Percentiles rank a stretch among this genome's conserved stretches.
Evolutionary conservation across 2,329 filamentous ascomycete species (phyloP).

Genomic region (Aureobasidium melanogenum): DNA sequence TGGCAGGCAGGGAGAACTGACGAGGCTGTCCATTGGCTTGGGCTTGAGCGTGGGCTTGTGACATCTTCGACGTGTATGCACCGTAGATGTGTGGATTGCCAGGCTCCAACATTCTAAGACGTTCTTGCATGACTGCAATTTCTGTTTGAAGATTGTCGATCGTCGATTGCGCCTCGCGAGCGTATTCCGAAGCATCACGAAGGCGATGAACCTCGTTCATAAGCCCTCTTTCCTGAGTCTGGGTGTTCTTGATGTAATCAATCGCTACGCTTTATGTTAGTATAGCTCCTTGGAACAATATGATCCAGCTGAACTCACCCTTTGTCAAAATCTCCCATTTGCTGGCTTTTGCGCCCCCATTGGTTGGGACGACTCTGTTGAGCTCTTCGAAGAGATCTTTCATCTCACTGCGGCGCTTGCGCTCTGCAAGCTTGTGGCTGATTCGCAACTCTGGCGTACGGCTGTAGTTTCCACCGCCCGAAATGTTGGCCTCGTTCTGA

Average conservation of each 20-base stretch:
- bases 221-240: constrained; percentile 31
- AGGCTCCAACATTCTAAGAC: constrained; percentile 38
- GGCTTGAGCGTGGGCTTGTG: constrained; percentile 30
- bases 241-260: constrained; percentile 37
- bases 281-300: neutral
- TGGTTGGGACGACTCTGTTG: constrained; percentile 68
- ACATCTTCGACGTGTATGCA: constrained; percentile 35
- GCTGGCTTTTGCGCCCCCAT: constrained; percentile 73
- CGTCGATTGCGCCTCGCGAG: constrained; percentile 37
- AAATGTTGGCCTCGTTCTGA: constrained; percentile 43
- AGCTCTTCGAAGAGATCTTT: constrained; percentile 78
- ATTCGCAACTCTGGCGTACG: constrained; percentile 72
- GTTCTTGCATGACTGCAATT: constrained; percentile 36
- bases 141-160: constrained; percentile 40
- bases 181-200: constrained; percentile 35
- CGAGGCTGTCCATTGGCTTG: constrained; percentile 22
- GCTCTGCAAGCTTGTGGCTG: constrained; percentile 77
- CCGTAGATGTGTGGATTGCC: constrained; percentile 40
- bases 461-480: constrained; percentile 65
- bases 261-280: constrained; percentile 23
- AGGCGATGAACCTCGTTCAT: constrained; percentile 32
- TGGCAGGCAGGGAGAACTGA: constrained; percentile 27
- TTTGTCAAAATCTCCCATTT: constrained; percentile 87
- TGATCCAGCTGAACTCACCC: constrained; percentile 44
- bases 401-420: constrained; percentile 80